A percentile compares a stretch with the other conserved stretches of the same genome.
Conservation (phyloP, 1,284 basidiomycete genomes). For the Trametes pubescens region DNA sequence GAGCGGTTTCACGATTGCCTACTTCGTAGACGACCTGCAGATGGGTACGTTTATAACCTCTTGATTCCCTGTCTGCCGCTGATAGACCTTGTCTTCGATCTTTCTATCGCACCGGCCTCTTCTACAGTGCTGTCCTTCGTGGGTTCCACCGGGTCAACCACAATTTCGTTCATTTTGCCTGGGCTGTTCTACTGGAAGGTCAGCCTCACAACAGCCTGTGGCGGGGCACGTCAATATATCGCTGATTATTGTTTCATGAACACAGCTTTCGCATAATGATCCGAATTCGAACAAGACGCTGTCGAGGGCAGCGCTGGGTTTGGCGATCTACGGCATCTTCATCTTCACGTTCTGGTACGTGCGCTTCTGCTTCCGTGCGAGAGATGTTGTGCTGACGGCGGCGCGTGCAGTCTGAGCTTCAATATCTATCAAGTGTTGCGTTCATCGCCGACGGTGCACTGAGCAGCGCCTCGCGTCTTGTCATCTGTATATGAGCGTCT, state of each 20-base stretch:
- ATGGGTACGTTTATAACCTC: slow-evolving; percentile 64
- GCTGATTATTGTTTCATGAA: slow-evolving; percentile 14
- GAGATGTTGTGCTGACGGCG: slow-evolving; percentile 2
- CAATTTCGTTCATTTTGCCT: slow-evolving; percentile 96
- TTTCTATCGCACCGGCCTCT: slow-evolving; percentile 1
- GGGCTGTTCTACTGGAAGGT: slow-evolving; percentile 89
- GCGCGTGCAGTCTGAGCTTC: slow-evolving; percentile 66
- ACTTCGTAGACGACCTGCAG: slow-evolving; percentile 84
- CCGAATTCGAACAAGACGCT: slow-evolving; percentile 62
- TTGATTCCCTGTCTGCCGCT: background rate
- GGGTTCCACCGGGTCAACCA: slow-evolving; percentile 96
- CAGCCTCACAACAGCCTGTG: slow-evolving; percentile 23
- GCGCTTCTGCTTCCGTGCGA: slow-evolving; percentile 14
- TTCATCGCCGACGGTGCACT: slow-evolving; percentile 34
- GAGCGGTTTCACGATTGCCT: slow-evolving; percentile 80
- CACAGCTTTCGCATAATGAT: slow-evolving; percentile 77
- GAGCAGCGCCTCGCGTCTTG: slow-evolving; percentile 11
- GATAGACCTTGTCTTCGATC: background rate
- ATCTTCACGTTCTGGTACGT: slow-evolving; percentile 91
- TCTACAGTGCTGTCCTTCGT: slow-evolving; percentile 90
- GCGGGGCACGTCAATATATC: slow-evolving; percentile 13
- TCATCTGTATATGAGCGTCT: slow-evolving; percentile 4
- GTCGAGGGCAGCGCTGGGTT: slow-evolving; percentile 68
- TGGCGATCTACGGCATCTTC: slow-evolving; percentile 80
- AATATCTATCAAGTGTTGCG: slow-evolving; percentile 74